Base-by-base conservation (phyloP, 805 yeast genomes). In the Clavispora phyllophila region DNA sequence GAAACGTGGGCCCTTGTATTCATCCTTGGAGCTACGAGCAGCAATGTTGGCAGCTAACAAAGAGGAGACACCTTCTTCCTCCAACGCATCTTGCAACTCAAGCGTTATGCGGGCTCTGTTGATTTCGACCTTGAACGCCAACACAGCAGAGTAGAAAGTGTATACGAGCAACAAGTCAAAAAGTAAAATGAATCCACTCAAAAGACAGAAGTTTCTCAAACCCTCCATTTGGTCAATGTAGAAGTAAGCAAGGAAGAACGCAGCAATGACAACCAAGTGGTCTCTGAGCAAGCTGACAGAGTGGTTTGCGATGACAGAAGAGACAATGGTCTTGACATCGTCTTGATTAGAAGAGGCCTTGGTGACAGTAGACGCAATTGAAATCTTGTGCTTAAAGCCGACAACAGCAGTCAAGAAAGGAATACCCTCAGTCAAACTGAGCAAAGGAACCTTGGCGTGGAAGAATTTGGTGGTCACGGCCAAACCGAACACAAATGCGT, bases 341-440 rank as follows among this genome's bases (percentile, higher is more conserved):
- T 58, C 38, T 45, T 51, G 45, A 5, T 65, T 49, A 37, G 66
- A 53, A 42, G 63, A 55, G 22, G 75, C 68, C 31, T 65, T 62
- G 53, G 78, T 56, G 19, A 83, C 81, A 36, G 78, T 75, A 17
- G 75, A 66, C 1, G 96, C 84, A 49, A 89, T 73, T 10, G 79
- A 71, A 15, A 87, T 77, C 56, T 90, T 88, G 61, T 87, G 85
- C 60, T 87, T 89, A 65, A 91, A 91, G 2, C 98, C 99, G 57
- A 91, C 79, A 4, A 88, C 82, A 17, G 95, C 88, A 18, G 91
- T 95, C 57, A 91, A 75, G 63, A 91, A 91, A 18, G 99, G 99
- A 36, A 91, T 66, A 26, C 97, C 97, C 66, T 91, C 97, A 44
- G 89, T 78, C 50, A 91, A 71, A 42, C 87, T 79, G 42, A 86